A percentile compares a stretch with the other conserved stretches of the same genome.
Conservation (phyloP, 371 early-diverging fungal genomes). For the Conidiobolus incongruus region DNA sequence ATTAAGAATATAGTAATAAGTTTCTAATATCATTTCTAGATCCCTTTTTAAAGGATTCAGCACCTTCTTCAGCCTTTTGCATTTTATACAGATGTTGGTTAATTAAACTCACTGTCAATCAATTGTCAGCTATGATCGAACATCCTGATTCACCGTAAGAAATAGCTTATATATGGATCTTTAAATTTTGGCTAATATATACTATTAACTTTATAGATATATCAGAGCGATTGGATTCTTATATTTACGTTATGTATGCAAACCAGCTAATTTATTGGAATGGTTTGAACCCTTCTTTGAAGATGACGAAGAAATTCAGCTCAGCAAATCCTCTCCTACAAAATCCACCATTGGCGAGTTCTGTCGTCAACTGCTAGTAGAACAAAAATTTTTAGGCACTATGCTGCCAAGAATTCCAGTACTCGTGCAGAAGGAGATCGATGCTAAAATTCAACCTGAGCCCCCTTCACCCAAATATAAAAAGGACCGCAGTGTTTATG, state of each 20-base stretch:
- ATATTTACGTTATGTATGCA: conserved; percentile 66
- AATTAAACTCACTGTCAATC: conserved; percentile 45
- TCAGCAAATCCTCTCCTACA: conserved; percentile 37
- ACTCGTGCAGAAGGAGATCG: conserved; percentile 51
- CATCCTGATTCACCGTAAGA: conserved; percentile 57
- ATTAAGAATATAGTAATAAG: neutral
- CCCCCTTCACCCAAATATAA: too few species aligned
- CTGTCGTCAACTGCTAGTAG: conserved; percentile 34
- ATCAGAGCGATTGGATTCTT: conserved; percentile 64
- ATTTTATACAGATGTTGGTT: conserved; percentile 75
- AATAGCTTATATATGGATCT: neutral
- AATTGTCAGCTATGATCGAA: conserved; percentile 49
- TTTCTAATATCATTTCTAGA: conserved; percentile 16
- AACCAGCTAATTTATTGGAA: conserved; percentile 55
- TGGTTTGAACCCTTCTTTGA: conserved; percentile 65
- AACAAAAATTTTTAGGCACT: conserved; percentile 46
- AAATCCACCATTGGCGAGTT: conserved; percentile 43
- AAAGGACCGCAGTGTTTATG: too few species aligned
- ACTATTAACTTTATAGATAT: conserved; percentile 18
- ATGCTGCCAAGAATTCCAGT: conserved; percentile 69
- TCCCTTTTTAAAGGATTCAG: conserved; percentile 62
- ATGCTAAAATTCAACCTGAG: conserved; percentile 17
- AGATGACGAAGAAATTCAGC: conserved; percentile 45
- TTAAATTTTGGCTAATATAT: neutral
- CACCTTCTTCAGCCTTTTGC: conserved; percentile 65